Evolutionary conservation across 768 basidiomycete species (phyloP), one percentile per base, ranked within the genome.

Genomic region (Tulasnella sp.): DNA sequence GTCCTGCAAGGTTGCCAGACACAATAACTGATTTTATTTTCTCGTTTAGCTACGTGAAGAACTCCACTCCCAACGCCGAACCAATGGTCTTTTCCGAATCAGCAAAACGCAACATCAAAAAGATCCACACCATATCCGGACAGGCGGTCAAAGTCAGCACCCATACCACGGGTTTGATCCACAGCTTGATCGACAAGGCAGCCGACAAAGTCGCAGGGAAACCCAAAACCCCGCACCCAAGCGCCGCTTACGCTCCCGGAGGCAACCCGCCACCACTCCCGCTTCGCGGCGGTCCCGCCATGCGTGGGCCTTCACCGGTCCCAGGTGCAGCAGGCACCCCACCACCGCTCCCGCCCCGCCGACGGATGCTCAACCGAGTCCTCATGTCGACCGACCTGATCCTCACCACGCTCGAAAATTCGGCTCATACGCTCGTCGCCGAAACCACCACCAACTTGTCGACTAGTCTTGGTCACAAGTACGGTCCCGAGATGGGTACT

Each of bases 301-400:
- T 18, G 3, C 38, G 73, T n/a, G 39, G 39, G 16, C 38, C 44
- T 21, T 1, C 39, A n/a, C 73, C 73, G 9, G 16, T 5, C 24
- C 38, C 79, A 7, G 46, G 10, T 31, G 75, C 31, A 8, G 39
- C 36, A 46, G 74, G 56, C 39, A 72, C 81, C 31, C 81, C 68
- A 2, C 82, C 80, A 31, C 79, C 81, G 14, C 62, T 80, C 18
- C 79, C 80, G 8, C 75, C 79, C n/a, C 81, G 81, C n/a, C 77
- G 74, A 62, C 80, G 82, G 14, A 75, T 83, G 24, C 80, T 83
- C 38, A 87, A 88, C 62, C 88, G 89, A 36, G 82, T 92, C 36
- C 83, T 92, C 27, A 88, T 92, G 75, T 90, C 90, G 21, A 90
- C 89, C n/a, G 91, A 92, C 83, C 87, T 92, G 72, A 88, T 93